phyloP scores from a whole-genome alignment of 495 filamentous ascomycete species.

The Zalerion maritima region DNA sequence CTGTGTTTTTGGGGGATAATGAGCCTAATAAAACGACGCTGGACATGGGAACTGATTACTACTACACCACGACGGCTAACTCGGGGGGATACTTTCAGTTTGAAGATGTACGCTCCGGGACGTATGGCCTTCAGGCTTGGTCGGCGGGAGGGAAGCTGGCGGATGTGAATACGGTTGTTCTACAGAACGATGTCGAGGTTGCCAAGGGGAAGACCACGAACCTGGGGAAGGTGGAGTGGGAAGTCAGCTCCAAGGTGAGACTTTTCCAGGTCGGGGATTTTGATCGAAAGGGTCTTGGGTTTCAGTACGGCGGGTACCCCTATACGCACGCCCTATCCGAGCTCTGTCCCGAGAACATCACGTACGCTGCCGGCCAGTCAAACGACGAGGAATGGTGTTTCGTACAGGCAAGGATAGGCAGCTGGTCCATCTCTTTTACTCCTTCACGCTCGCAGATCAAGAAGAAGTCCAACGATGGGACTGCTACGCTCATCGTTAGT shows the following conservation, averaged over 20 bases:
- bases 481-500: slow-evolving; percentile 11
- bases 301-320: slow-evolving; percentile 19
- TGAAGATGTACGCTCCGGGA: slow-evolving; percentile 17
- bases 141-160: slow-evolving; percentile 20
- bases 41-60: slow-evolving; percentile 22
- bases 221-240: slow-evolving; percentile 16
- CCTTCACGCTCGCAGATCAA: slow-evolving; percentile 2
- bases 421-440: slow-evolving; percentile 18
- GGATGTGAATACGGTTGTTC: slow-evolving; percentile 21
- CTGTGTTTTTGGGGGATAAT: slow-evolving; percentile 27
- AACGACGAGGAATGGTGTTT: slow-evolving; percentile 22
- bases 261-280: slow-evolving; percentile 27
- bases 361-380: slow-evolving; percentile 17
- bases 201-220: slow-evolving; percentile 11
- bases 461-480: neutral
- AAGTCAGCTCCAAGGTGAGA: slow-evolving; percentile 8
- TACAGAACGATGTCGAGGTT: slow-evolving; percentile 19
- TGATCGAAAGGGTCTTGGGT: slow-evolving; percentile 23
- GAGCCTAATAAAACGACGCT: slow-evolving; percentile 16
- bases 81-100: slow-evolving; percentile 18
- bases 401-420: slow-evolving; percentile 20
- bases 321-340: slow-evolving; percentile 19
- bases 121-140: slow-evolving; percentile 27
- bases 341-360: slow-evolving; percentile 19
- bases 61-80: slow-evolving; percentile 24